A percentile compares a stretch with the other conserved stretches of the same genome.
Conservation (phyloP, 2,329 filamentous ascomycete species). For the Ascocoryne sarcoides region DNA sequence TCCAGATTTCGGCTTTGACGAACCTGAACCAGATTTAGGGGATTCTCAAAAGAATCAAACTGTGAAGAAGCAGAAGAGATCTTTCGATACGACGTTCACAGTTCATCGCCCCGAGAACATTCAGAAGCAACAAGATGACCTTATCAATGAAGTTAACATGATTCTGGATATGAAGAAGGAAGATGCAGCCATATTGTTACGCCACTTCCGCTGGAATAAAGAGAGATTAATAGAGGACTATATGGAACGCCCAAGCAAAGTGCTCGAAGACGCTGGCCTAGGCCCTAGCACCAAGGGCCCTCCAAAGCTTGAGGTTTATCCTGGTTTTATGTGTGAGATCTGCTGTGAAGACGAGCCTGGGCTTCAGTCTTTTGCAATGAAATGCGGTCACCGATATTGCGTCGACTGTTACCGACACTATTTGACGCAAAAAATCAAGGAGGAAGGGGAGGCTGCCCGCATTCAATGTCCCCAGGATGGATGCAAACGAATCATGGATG, state of each 20-base stretch:
- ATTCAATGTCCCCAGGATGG: constrained; percentile 88
- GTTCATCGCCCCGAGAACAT: constrained; percentile 77
- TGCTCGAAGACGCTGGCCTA: constrained; percentile 78
- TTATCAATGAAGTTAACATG: constrained; percentile 83
- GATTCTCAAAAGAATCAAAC: constrained; percentile 51
- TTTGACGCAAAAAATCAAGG: constrained; percentile 82
- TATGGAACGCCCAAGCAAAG: constrained; percentile 77
- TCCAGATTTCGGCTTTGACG: constrained; percentile 35
- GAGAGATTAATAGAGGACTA: constrained; percentile 91
- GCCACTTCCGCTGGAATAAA: constrained; percentile 91
- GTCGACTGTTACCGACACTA: constrained; percentile 90
- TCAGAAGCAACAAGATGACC: constrained; percentile 72
- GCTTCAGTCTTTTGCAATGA: constrained; percentile 83
- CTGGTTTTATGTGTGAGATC: constrained; percentile 85
- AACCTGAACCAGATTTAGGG: constrained; percentile 39
- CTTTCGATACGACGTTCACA: constrained; percentile 78
- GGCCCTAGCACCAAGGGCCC: constrained; percentile 52
- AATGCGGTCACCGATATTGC: constrained; percentile 89
- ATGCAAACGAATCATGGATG: constrained; percentile 86
- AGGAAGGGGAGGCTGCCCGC: constrained; percentile 88
- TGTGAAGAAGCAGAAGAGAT: constrained; percentile 63
- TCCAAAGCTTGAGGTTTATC: constrained; percentile 60
- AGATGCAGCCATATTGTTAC: constrained; percentile 80
- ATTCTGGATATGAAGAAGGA: constrained; percentile 85
- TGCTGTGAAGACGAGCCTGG: constrained; percentile 82